Percentiles rank a stretch among this genome's conserved stretches.
phyloP scores from a whole-genome alignment of 441 rosid genomes.

The Gossypium gossypioides region DNA sequence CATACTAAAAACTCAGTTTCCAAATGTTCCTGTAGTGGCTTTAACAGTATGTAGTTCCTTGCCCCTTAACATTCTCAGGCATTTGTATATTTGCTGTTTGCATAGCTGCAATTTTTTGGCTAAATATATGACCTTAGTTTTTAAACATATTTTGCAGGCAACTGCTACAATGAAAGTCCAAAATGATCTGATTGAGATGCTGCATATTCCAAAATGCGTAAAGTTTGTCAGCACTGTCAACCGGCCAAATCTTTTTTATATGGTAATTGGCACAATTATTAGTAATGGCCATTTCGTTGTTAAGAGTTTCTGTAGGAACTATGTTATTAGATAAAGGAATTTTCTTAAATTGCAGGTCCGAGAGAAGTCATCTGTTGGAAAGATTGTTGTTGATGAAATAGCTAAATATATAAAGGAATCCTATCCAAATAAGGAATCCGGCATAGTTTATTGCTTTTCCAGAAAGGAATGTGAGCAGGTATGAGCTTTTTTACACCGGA shows the following conservation, averaged over 20 bases:
- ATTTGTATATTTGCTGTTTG: background rate
- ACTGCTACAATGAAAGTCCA: constrained; percentile 95
- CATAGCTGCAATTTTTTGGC: constrained; percentile 6
- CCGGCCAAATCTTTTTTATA: constrained; percentile 92
- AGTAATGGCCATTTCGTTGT: constrained; percentile 5
- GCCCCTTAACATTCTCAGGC: background rate
- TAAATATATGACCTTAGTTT: constrained; percentile 12
- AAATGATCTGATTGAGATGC: constrained; percentile 81
- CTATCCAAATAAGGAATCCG: constrained; percentile 82
- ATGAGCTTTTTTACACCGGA: background rate
- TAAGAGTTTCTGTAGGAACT: constrained; percentile 14
- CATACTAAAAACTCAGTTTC: constrained; percentile 89
- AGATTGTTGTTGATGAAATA: constrained; percentile 74
- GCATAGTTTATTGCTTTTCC: constrained; percentile 93
- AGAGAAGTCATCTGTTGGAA: constrained; percentile 76
- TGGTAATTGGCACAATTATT: constrained; percentile 35
- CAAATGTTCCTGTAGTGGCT: constrained; percentile 76
- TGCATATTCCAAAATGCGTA: constrained; percentile 68
- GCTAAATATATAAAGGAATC: constrained; percentile 70
- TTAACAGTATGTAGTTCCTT: constrained; percentile 59
- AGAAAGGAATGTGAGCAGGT: constrained; percentile 98
- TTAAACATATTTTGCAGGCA: constrained; percentile 45
- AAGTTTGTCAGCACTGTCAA: constrained; percentile 95
- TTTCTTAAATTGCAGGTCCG: constrained; percentile 47
- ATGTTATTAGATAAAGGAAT: background rate